Evolutionary conservation across 2,329 filamentous ascomycete species (phyloP).

Genomic region (Coniochaeta sp.): DNA sequence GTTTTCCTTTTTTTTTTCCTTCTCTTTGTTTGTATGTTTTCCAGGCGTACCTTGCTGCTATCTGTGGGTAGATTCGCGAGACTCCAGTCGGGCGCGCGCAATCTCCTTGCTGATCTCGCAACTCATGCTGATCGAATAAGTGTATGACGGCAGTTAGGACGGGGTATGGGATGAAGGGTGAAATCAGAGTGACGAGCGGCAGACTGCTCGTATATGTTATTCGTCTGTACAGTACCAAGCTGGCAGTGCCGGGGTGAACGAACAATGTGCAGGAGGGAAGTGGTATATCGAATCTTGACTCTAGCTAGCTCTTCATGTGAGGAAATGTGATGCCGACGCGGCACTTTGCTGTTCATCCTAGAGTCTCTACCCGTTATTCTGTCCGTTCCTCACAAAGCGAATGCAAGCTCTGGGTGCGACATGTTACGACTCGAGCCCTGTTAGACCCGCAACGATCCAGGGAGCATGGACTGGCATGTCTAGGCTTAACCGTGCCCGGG

Average conservation of each 20-base stretch:
- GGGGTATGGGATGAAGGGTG: not conserved
- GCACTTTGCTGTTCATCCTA: not conserved
- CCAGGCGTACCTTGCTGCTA: constrained; percentile 27
- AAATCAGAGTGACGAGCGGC: not conserved
- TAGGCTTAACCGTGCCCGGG: too few relatives aligned
- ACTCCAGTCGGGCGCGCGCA: not conserved
- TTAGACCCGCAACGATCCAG: too few relatives aligned
- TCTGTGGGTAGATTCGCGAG: not conserved
- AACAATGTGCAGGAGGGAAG: not conserved
- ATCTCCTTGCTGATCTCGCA: not conserved
- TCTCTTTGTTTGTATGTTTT: constrained; percentile 45
- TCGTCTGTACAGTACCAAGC: not conserved
- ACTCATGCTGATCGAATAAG: not conserved
- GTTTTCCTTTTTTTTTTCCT: not conserved
- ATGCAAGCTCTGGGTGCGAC: not conserved
- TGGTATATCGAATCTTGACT: not conserved
- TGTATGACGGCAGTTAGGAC: not conserved
- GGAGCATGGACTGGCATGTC: too few relatives aligned
- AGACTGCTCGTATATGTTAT: not conserved
- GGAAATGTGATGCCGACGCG: not conserved
- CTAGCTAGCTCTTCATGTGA: not conserved
- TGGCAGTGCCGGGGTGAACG: not conserved
- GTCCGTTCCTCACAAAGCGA: not conserved
- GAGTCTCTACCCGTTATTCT: too few relatives aligned
- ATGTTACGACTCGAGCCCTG: too few relatives aligned